These are phyloP conservation scores for Circinella minor DNA, from an alignment of 371 early-diverging fungal genomes.

Conservation along the genomic window DNA sequence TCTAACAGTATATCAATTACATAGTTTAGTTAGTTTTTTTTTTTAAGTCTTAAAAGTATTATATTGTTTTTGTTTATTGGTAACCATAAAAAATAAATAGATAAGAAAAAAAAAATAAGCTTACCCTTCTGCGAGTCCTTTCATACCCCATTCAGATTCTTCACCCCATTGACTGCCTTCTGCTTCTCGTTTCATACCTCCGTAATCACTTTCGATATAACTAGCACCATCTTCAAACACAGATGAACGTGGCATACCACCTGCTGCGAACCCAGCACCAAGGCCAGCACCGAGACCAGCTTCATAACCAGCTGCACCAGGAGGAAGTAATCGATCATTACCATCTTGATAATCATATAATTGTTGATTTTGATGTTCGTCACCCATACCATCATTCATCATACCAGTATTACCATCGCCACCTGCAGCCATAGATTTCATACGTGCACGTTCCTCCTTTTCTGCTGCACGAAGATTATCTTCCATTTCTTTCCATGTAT, in stretches of 20 bases:
- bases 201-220: slow-evolving; percentile 52
- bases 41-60: background rate
- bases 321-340: slow-evolving; percentile 24
- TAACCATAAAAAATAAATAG: too few species aligned
- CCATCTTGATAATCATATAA: slow-evolving; percentile 36
- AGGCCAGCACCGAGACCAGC: slow-evolving; percentile 10
- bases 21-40: background rate
- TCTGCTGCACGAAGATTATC: slow-evolving; percentile 76
- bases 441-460: slow-evolving; percentile 66
- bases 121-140: slow-evolving; percentile 56
- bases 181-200: slow-evolving; percentile 44
- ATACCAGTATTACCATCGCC: slow-evolving; percentile 13
- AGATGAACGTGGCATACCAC: slow-evolving; percentile 30
- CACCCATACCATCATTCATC: slow-evolving; percentile 15
- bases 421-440: slow-evolving; percentile 34
- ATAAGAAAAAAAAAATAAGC: slow-evolving; percentile 1
- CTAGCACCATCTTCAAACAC: slow-evolving; percentile 52
- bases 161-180: slow-evolving; percentile 61
- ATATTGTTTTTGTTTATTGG: too few species aligned
- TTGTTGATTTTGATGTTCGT: slow-evolving; percentile 10
- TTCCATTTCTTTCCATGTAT: slow-evolving; percentile 81
- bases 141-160: slow-evolving; percentile 60
- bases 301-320: slow-evolving; percentile 27
- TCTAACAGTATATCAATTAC: slow-evolving; percentile 17
- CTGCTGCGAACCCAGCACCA: slow-evolving; percentile 9